Evolutionary conservation across 2,329 filamentous ascomycete genomes (phyloP), one percentile per base, ranked within the genome.

Genomic region (Diaporthe sp.): DNA sequence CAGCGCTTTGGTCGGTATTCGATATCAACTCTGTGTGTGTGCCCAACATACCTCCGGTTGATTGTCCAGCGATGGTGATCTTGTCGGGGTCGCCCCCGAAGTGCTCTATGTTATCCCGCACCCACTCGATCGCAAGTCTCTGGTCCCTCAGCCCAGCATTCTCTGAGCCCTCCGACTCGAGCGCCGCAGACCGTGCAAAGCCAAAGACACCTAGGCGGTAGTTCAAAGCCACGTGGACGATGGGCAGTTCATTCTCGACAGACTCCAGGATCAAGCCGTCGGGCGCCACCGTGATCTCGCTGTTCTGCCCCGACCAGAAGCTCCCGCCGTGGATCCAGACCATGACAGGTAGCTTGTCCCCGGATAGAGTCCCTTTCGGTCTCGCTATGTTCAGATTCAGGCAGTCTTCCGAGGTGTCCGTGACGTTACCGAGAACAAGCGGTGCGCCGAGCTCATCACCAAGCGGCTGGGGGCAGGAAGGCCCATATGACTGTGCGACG

Each of bases 101-200:
- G 22, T 82, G 78, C 31, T 79, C 81, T 70, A 88, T 87, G 76
- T 88, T 87, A 70, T 87, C 84, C 53, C 86, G 84, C 28, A 88
- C 83, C 86, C 86, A 88, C 72, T 84, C 82, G 3, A 88, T 81
- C 3, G 84, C 87, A 4, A 87, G 79, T 4, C 86, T 81, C 77
- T 88, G 86, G 75, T 88, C 87, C 57, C 84, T 82, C 12, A 88
- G 77, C 0, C 88, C 88, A 17, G 86, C 84, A 70, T 90, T 90
- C 74, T 85, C 80, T 0, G 81, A 83, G 15, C 81, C 80, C 71
- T 82, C 80, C 0, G 75, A 75, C 65, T 80, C 46, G 22, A 82
- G 79, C 10, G 81, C 80, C 37, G 79, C 78, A 55, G 79, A 81
- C 62, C 81, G 79, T 12, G 81, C 78, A 72, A 83, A 83, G 15